phyloP scores from a whole-genome alignment of 352 stramenopile genomes.

The Phytopythium delawarense region DNA sequence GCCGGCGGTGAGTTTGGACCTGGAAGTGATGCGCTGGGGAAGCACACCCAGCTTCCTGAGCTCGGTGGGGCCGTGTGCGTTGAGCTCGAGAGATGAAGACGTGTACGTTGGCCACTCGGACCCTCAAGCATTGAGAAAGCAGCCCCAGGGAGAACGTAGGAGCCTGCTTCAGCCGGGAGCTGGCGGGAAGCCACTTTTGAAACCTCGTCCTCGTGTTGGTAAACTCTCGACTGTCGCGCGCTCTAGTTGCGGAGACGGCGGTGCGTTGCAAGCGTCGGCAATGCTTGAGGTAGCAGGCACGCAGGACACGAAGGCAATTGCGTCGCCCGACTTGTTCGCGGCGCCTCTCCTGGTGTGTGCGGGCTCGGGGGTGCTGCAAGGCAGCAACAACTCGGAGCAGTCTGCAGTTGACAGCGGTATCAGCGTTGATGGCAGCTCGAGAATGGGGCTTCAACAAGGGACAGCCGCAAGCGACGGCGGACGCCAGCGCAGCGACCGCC shows the following conservation, averaged over 20 bases:
- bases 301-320: not conserved
- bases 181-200: not conserved
- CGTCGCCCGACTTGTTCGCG: not conserved
- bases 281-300: not conserved
- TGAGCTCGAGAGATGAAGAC: slow-evolving; percentile 16
- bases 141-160: not conserved
- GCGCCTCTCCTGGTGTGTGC: slow-evolving; percentile 1
- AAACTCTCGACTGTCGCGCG: not conserved
- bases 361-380: not conserved
- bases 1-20: not conserved
- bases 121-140: not conserved
- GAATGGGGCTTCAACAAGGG: not conserved
- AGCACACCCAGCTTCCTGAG: slow-evolving; percentile 1
- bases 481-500: not conserved
- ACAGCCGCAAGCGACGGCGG: not conserved
- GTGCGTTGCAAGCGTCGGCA: not conserved
- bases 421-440: not conserved
- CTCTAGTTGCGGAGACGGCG: not conserved
- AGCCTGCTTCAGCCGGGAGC: not conserved
- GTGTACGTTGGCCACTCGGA: slow-evolving; percentile 4
- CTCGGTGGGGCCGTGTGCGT: slow-evolving; percentile 9
- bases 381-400: slow-evolving; percentile 7
- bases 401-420: not conserved
- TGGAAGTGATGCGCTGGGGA: slow-evolving; percentile 4
- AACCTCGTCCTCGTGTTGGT: not conserved